Percentiles rank a stretch among this genome's conserved stretches.
Evolutionary conservation across 768 basidiomycete genomes (phyloP).

Genomic region (Boletus fagicola): DNA sequence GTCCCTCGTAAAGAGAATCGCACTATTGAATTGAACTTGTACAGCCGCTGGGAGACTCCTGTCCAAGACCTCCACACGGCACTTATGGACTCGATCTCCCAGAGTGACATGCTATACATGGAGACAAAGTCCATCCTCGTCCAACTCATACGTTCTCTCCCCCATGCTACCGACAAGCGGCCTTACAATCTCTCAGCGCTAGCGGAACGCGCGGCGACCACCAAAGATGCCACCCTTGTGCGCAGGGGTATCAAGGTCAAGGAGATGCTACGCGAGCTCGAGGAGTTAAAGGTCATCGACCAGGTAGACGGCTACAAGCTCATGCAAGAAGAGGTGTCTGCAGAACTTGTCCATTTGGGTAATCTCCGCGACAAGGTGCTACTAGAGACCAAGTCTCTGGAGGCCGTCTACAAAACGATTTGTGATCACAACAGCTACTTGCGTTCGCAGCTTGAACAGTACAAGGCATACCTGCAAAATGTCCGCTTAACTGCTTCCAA

Average conservation of each 20-base stretch:
- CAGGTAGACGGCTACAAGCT: slow-evolving; percentile 80
- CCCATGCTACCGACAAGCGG: slow-evolving; percentile 74
- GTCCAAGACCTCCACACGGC: slow-evolving; percentile 97
- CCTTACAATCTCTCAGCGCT: slow-evolving; percentile 88
- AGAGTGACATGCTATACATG: slow-evolving; percentile 99
- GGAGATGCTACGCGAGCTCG: slow-evolving; percentile 96
- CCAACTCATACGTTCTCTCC: slow-evolving; percentile 93
- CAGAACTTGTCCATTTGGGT: slow-evolving; percentile 93
- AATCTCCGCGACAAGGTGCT: slow-evolving; percentile 96
- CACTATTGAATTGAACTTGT: slow-evolving; percentile 86
- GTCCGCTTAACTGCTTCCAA: slow-evolving; percentile 86
- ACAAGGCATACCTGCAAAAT: slow-evolving; percentile 99
- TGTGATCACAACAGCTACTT: slow-evolving; percentile 99
- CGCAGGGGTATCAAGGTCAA: slow-evolving; percentile 99
- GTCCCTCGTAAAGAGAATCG: slow-evolving; percentile 98
- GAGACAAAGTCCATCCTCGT: slow-evolving; percentile 99
- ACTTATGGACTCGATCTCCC: slow-evolving; percentile 95
- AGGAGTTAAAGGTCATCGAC: slow-evolving; percentile 86
- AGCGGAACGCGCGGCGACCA: slow-evolving; percentile 94
- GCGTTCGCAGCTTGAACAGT: slow-evolving; percentile 94
- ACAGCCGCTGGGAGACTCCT: slow-evolving; percentile 99
- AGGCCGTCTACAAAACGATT: slow-evolving; percentile 99
- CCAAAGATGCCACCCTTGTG: slow-evolving; percentile 94
- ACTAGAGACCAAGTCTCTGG: slow-evolving; percentile 86
- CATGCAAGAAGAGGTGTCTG: slow-evolving; percentile 96